These are phyloP conservation scores for Stentor coeruleus DNA, from an alignment of 73 alveolate species.

Conservation along the genomic window DNA sequence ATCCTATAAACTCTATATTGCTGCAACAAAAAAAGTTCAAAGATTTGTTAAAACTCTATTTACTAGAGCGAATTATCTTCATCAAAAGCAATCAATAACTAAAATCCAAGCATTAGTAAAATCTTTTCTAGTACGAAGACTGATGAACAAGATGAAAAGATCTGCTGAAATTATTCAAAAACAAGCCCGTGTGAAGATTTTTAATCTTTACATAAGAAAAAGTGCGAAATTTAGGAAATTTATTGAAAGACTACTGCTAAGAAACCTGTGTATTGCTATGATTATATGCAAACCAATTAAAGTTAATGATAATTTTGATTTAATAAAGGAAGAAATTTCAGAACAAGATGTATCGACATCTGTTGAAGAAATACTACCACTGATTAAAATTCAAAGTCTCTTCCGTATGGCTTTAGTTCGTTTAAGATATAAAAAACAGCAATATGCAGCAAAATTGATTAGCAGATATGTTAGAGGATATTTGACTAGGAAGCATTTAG, in stretches of 20 bases:
- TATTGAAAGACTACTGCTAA: no score
- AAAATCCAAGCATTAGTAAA: no score
- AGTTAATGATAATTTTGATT: no score
- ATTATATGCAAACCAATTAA: not conserved
- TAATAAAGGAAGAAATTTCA: no score
- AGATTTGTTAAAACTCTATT: no score
- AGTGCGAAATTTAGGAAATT: slow-evolving; percentile 17
- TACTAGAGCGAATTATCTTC: no score
- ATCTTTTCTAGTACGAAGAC: no score
- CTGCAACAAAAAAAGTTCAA: no score
- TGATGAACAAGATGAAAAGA: no score
- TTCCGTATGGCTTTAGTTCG: not conserved
- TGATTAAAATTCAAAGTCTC: not conserved
- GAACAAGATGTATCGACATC: not conserved
- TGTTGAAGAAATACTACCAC: not conserved
- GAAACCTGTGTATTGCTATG: not conserved
- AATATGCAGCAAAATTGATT: not conserved
- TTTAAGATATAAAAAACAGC: not conserved
- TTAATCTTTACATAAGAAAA: not conserved
- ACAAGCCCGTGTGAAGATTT: not conserved
- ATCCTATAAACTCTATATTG: no score
- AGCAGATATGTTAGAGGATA: not conserved
- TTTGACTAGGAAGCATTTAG: not conserved
- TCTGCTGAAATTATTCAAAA: not conserved
- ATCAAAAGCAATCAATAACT: no score